Conservation (phyloP, 257 asterid genomes). For the Solanum peruvianum region DNA sequence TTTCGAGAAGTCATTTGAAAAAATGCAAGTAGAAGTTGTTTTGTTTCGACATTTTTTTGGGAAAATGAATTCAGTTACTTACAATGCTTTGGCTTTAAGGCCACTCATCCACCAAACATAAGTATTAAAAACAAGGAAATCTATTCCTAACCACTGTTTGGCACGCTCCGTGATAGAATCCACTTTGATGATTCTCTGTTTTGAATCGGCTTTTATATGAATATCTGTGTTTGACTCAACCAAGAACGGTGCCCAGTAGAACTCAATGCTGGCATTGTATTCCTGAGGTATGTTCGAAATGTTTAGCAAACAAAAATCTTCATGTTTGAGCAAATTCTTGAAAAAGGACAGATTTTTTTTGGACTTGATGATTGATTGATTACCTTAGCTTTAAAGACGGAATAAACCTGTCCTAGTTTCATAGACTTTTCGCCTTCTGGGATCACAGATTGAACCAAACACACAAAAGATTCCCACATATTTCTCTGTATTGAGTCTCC, state of each 20-base stretch:
- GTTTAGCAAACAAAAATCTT: neutral
- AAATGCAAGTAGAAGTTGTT: neutral
- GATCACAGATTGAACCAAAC: slow-evolving; percentile 64
- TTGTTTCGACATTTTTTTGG: neutral
- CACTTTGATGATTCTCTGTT: slow-evolving; percentile 62
- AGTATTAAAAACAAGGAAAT: slow-evolving; percentile 73
- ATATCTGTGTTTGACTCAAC: slow-evolving; percentile 76
- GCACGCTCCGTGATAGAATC: slow-evolving; percentile 86
- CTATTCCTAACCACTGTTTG: slow-evolving; percentile 68
- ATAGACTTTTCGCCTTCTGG: slow-evolving; percentile 58
- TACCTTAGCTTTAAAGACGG: slow-evolving; percentile 34
- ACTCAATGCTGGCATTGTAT: slow-evolving; percentile 70
- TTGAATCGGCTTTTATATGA: slow-evolving; percentile 47
- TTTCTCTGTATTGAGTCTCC: slow-evolving; percentile 96
- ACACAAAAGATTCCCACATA: slow-evolving; percentile 91
- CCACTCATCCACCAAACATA: slow-evolving; percentile 98
- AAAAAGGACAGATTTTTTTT: neutral
- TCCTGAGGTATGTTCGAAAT: slow-evolving; percentile 23
- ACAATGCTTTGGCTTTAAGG: slow-evolving; percentile 68
- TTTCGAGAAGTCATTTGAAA: neutral
- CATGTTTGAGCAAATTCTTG: neutral
- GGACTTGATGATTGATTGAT: neutral
- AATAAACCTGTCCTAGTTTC: slow-evolving; percentile 52
- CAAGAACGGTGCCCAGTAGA: slow-evolving; percentile 87
- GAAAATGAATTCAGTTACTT: slow-evolving; percentile 5